phyloP scores from a whole-genome alignment of 495 filamentous ascomycete genomes.

The Ramalina intermedia region DNA sequence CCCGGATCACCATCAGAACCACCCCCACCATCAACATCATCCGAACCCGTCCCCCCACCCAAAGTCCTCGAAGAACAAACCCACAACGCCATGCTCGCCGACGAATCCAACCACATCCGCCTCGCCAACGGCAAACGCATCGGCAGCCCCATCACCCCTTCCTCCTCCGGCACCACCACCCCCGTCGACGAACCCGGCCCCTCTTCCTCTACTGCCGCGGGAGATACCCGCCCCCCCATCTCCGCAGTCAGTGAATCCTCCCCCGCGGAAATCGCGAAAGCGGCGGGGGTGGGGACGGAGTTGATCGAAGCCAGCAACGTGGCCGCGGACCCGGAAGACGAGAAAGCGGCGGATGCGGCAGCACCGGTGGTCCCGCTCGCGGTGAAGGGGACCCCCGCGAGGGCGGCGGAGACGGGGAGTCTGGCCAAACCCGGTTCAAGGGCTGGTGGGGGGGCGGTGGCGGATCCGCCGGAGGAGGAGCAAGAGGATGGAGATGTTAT shows the following conservation, averaged over 20 bases:
- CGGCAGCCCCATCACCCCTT: no score
- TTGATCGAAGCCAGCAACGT: slow-evolving; percentile 6
- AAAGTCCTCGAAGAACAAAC: no score
- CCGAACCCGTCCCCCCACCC: no score
- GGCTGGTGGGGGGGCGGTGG: neutral
- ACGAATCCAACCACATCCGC: neutral
- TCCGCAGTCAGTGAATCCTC: no score
- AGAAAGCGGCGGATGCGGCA: slow-evolving; percentile 4
- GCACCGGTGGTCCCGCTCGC: slow-evolving; percentile 3
- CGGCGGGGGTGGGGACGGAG: neutral
- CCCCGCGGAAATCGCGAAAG: no score
- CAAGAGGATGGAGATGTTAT: neutral
- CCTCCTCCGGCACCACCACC: no score
- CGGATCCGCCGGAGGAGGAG: neutral
- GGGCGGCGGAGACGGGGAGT: neutral
- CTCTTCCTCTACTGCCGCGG: no score
- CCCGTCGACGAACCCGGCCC: no score
- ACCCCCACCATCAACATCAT: no score
- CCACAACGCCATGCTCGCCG: slow-evolving; percentile 10
- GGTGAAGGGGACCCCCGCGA: slow-evolving; percentile 1
- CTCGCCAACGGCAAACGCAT: neutral
- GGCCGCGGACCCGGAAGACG: slow-evolving; percentile 6
- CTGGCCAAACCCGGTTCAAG: neutral
- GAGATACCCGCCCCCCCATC: no score
- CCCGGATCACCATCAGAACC: no score